Conservation (phyloP, 164 flowering plant species). For the Hamamelis virginiana region DNA sequence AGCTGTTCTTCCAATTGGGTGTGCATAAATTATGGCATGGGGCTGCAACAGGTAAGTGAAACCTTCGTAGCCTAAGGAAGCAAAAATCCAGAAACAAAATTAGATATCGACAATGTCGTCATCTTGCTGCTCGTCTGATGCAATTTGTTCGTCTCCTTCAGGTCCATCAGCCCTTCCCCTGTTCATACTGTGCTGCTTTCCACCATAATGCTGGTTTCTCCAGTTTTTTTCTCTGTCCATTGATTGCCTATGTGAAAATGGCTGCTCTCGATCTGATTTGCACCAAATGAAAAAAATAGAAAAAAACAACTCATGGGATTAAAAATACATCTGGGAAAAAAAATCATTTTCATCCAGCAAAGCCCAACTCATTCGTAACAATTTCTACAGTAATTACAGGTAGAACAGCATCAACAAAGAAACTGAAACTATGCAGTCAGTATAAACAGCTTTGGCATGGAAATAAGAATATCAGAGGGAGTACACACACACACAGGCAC, state of each 20-base stretch:
- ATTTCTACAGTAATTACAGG: neutral
- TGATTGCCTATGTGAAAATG: constrained; percentile 27
- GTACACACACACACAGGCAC: too few relatives aligned
- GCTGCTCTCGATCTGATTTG: constrained; percentile 40
- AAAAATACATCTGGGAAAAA: neutral
- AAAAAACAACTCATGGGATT: neutral
- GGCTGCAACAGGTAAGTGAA: neutral
- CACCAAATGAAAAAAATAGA: constrained; percentile 1
- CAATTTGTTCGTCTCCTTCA: constrained; percentile 14
- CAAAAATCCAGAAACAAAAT: neutral
- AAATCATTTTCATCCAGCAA: neutral
- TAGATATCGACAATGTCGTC: constrained; percentile 8
- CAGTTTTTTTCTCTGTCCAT: constrained; percentile 22
- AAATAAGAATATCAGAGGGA: too few relatives aligned
- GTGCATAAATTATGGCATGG: neutral
- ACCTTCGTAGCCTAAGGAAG: neutral
- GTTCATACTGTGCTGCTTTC: constrained; percentile 7
- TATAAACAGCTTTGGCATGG: too few relatives aligned
- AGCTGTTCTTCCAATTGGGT: neutral
- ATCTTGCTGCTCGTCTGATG: constrained; percentile 15
- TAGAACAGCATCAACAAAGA: too few relatives aligned
- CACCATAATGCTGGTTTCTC: constrained; percentile 16
- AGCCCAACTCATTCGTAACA: neutral
- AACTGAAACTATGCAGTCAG: too few relatives aligned
- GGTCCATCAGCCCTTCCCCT: constrained; percentile 20